These are phyloP conservation scores for Cyberlindnera misumaiensis DNA, from an alignment of 805 yeast species.

Conservation along the genomic window DNA sequence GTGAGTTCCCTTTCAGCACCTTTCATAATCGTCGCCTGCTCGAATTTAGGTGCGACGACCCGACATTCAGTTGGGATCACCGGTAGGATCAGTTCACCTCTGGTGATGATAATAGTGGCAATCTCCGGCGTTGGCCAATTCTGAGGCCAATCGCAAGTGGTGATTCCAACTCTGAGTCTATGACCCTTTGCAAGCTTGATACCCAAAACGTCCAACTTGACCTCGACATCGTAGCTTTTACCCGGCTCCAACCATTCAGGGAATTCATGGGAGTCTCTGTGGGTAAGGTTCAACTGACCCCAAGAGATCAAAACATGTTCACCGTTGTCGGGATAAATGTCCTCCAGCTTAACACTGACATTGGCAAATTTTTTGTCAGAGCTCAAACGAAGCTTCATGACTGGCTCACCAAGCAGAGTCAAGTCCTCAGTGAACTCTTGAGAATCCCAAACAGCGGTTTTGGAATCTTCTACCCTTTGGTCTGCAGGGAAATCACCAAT, in stretches of 20 bases:
- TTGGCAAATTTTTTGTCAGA: conserved; percentile 35
- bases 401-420: conserved; percentile 34
- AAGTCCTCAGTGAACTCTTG: conserved; percentile 18
- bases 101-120: conserved; percentile 29
- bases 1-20: conserved; percentile 18
- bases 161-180: conserved; percentile 32
- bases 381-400: conserved; percentile 25
- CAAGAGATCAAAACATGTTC: conserved; percentile 32
- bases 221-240: conserved; percentile 26
- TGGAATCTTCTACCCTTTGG: conserved; percentile 36
- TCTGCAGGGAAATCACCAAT: conserved; percentile 41
- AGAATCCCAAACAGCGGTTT: conserved; percentile 32
- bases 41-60: conserved; percentile 24
- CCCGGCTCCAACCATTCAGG: conserved; percentile 31
- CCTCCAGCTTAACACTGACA: conserved; percentile 33
- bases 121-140: conserved; percentile 39
- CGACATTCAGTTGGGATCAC: conserved; percentile 15
- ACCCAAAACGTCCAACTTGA: conserved; percentile 36
- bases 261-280: conserved; percentile 34
- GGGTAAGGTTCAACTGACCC: conserved; percentile 39
- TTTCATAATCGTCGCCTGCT: conserved; percentile 25
- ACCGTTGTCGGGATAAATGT: conserved; percentile 31
- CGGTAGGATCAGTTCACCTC: conserved; percentile 28
- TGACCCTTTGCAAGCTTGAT: conserved; percentile 31
- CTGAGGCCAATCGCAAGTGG: conserved; percentile 43